phyloP scores from a whole-genome alignment of 2,329 filamentous ascomycete species.

The Davidsoniella neocaledoniae region DNA sequence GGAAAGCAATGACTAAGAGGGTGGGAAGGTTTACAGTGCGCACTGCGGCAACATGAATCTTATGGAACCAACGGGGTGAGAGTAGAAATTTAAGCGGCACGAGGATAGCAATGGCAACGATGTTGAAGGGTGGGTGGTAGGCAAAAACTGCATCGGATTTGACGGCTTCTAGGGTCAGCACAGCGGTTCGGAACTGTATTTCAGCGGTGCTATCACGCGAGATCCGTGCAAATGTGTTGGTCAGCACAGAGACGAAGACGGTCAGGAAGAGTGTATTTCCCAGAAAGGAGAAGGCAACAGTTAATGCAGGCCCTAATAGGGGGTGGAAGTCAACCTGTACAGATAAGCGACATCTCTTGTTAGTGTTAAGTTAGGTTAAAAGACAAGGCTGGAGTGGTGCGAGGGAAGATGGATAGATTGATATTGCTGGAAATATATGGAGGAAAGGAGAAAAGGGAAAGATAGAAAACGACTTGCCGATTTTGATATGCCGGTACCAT shows the following conservation, averaged over 20 bases:
- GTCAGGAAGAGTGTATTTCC: slow-evolving; percentile 83
- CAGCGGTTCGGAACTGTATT: slow-evolving; percentile 65
- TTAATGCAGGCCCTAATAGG: slow-evolving; percentile 61
- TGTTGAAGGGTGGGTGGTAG: slow-evolving; percentile 70
- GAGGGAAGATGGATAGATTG: not conserved
- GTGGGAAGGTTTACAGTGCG: slow-evolving; percentile 60
- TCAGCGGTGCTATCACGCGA: slow-evolving; percentile 64
- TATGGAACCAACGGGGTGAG: slow-evolving; percentile 75
- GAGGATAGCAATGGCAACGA: slow-evolving; percentile 56
- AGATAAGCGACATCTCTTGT: slow-evolving; percentile 33
- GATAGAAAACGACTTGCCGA: slow-evolving; percentile 24
- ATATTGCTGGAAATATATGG: not conserved
- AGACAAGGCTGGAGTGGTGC: too few relatives aligned
- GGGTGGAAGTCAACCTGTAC: slow-evolving; percentile 52
- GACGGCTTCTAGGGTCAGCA: slow-evolving; percentile 70
- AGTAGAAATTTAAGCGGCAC: slow-evolving; percentile 64
- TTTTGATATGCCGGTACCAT: slow-evolving; percentile 47
- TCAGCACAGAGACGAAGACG: slow-evolving; percentile 73
- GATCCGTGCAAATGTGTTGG: slow-evolving; percentile 67
- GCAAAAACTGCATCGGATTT: slow-evolving; percentile 72
- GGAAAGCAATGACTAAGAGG: slow-evolving; percentile 50
- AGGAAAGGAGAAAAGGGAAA: too few relatives aligned
- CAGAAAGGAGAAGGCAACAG: slow-evolving; percentile 72
- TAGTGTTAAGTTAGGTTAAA: not conserved
- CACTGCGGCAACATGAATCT: slow-evolving; percentile 66